Conservation (phyloP, 2,329 filamentous ascomycete species). For the Pestalotiopsis sp. region DNA sequence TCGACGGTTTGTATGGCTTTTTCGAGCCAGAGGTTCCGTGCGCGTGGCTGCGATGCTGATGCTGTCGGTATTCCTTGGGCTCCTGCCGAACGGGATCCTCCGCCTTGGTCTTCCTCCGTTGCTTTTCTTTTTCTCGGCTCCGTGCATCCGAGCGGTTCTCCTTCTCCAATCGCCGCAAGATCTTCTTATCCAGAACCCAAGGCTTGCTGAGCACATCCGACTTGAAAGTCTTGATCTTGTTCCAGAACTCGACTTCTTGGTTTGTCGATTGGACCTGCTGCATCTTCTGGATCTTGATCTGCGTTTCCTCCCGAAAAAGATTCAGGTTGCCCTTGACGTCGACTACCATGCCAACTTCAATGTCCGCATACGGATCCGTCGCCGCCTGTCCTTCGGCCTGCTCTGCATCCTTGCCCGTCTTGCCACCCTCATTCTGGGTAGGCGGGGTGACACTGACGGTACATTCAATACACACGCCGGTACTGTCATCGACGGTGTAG, state of each 20-base stretch:
- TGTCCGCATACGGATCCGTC: conserved; percentile 20
- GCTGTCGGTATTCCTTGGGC: neutral
- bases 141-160: conserved; percentile 41
- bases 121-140: conserved; percentile 23
- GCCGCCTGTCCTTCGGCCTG: neutral
- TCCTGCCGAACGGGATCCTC: conserved; percentile 6
- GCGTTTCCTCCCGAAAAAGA: conserved; percentile 49
- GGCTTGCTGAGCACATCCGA: conserved; percentile 50
- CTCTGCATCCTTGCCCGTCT: neutral
- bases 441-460: conserved; percentile 27
- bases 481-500: conserved; percentile 68
- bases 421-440: neutral
- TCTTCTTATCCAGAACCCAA: conserved; percentile 55
- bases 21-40: conserved; percentile 14
- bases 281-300: conserved; percentile 56
- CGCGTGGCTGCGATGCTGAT: neutral
- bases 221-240: conserved; percentile 53
- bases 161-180: conserved; percentile 52
- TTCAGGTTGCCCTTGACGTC: conserved; percentile 58
- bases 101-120: conserved; percentile 13
- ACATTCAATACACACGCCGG: conserved; percentile 60
- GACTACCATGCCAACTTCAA: conserved; percentile 55
- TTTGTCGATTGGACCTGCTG: conserved; percentile 51
- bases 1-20: conserved; percentile 21
- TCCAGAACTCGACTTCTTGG: conserved; percentile 63